A percentile compares a stretch with the other conserved stretches of the same genome.
phyloP scores from a whole-genome alignment of 768 basidiomycete genomes.

The Phlebiopsis flavidoalba region DNA sequence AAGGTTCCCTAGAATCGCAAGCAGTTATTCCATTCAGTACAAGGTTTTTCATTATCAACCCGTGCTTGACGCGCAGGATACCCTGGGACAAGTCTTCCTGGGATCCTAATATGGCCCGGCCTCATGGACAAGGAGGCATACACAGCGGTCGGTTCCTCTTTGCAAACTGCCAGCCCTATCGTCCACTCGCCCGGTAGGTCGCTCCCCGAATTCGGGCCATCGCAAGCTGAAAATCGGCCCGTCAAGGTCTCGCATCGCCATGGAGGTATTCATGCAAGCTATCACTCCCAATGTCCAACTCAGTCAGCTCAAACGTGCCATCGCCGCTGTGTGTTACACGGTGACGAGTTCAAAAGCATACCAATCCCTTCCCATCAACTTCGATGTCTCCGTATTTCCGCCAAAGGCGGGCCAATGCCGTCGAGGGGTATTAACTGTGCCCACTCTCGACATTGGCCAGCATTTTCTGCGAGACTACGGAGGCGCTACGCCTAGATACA shows the following conservation, averaged over 20 bases:
- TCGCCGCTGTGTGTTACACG: constrained; percentile 44
- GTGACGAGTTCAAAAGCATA: constrained; percentile 29
- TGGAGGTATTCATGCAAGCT: constrained; percentile 31
- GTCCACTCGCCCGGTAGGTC: not conserved
- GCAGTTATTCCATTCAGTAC: no score
- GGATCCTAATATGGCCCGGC: not conserved
- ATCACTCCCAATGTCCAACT: constrained; percentile 17
- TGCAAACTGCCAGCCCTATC: not conserved
- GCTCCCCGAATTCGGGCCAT: not conserved
- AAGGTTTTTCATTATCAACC: not conserved
- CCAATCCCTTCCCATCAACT: constrained; percentile 38
- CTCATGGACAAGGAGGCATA: not conserved
- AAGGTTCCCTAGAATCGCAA: no score
- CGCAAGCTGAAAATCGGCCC: not conserved
- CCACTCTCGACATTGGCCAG: constrained; percentile 32
- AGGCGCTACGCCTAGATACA: constrained; percentile 10
- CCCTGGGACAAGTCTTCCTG: not conserved
- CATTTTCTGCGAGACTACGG: constrained; percentile 42
- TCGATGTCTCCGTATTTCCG: constrained; percentile 46
- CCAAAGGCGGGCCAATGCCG: constrained; percentile 13
- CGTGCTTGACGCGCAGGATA: not conserved
- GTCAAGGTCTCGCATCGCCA: constrained; percentile 5
- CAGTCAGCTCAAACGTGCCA: constrained; percentile 15
- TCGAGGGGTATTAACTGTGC: constrained; percentile 36
- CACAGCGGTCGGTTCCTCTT: not conserved